Evolutionary conservation across 2,329 filamentous ascomycete species (phyloP).

Genomic region (Venturia carpophila): DNA sequence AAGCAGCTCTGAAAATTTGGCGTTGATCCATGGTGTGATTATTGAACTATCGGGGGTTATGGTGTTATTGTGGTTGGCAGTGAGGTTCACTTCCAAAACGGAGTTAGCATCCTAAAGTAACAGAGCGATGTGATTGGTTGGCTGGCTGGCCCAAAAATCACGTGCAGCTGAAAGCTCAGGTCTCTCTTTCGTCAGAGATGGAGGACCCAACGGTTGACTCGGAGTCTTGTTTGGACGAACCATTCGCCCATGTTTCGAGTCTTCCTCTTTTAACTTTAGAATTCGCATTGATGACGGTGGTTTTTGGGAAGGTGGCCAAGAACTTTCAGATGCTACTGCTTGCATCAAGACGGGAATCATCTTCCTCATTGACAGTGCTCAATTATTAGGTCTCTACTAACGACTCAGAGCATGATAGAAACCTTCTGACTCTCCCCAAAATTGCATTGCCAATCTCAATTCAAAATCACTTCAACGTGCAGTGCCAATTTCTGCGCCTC

Average conservation of each 20-base stretch:
- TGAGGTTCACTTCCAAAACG: background rate
- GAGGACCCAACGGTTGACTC: background rate
- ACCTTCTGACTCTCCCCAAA: background rate
- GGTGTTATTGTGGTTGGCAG: background rate
- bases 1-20: conserved; percentile 7
- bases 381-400: no score
- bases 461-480: background rate
- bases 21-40: background rate
- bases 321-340: no score
- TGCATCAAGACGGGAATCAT: no score
- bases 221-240: no score
- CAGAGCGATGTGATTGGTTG: background rate
- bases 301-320: no score
- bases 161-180: background rate
- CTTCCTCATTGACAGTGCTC: no score
- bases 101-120: background rate
- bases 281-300: background rate
- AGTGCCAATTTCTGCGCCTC: no score
- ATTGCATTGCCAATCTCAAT: background rate
- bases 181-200: no score
- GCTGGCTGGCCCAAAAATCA: background rate
- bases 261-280: background rate
- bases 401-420: no score
- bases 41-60: background rate
- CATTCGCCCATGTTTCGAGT: no score